A percentile compares a stretch with the other conserved stretches of the same genome.
Evolutionary conservation across 345 rosid species (phyloP).

Genomic region (Microcos paniculata): DNA sequence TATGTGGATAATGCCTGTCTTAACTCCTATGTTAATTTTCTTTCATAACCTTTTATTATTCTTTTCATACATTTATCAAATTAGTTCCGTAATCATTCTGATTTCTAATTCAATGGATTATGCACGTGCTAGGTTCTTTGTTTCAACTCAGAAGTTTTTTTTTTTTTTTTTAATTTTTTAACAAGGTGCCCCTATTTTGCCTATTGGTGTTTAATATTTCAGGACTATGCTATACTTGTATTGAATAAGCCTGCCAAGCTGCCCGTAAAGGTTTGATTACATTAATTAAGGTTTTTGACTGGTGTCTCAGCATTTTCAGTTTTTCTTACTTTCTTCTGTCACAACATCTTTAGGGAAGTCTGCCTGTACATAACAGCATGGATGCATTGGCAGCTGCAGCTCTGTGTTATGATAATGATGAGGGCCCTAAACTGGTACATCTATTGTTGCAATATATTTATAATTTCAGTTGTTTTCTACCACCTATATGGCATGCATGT

Average conservation of each 20-base stretch:
- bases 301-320: neutral
- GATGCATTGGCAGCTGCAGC: slow-evolving; percentile 97
- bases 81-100: neutral
- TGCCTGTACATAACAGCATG: slow-evolving; percentile 94
- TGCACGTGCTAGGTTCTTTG: neutral
- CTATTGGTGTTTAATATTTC: slow-evolving; percentile 20
- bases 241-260: slow-evolving; percentile 87
- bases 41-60: neutral
- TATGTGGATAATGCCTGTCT: neutral
- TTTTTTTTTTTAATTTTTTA: too few species aligned
- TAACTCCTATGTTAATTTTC: neutral
- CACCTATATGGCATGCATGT: neutral
- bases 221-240: slow-evolving; percentile 84
- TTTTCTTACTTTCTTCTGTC: slow-evolving; percentile 7
- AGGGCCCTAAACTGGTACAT: slow-evolving; percentile 85
- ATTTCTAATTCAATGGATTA: slow-evolving; percentile 5
- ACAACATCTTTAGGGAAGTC: slow-evolving; percentile 50
- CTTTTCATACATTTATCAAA: neutral
- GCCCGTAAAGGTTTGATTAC: slow-evolving; percentile 73
- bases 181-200: slow-evolving; percentile 8
- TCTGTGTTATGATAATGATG: slow-evolving; percentile 70
- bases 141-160: slow-evolving; percentile 6
- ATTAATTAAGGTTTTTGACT: neutral
- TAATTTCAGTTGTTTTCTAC: neutral
- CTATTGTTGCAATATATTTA: slow-evolving; percentile 1